Evolutionary conservation across 139 green algal genomes (phyloP), one percentile per base, ranked within the genome.

Genomic region (Tetraselmis striata): DNA sequence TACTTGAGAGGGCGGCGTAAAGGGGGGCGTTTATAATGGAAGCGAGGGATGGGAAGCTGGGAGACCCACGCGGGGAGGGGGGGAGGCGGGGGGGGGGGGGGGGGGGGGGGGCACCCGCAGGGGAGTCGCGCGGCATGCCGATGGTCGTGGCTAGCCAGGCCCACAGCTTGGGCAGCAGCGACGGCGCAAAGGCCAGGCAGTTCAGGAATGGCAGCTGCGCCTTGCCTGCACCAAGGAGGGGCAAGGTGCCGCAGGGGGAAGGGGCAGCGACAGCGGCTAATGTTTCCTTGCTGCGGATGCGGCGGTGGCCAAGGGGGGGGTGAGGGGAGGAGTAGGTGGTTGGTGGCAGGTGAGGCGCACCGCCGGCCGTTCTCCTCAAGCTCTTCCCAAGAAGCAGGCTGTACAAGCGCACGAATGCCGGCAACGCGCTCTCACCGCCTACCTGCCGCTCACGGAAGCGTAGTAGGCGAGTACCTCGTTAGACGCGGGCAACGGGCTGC

Each of bases 21-120:
- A n/a, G 81, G 75, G 74, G 75, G 2, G 32, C 1, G 23, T 0
- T 77, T 95, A 87, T 28, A 92, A 83, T 0, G 91, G 93, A 29
- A 95, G 82, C 0, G 30, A 1, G 2, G 26, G 27, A 23, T 24
- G 5, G 28, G 1, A 2, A 24, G 25, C 25, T 28, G 29, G 30
- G 77, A 25, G 29, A 58, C 5, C 2, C 76, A 25, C 2, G 25
- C 76, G 28, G 1, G 29, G 77, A 30, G 32, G 32, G 45, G 18
- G 45, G 45, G 18, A 25, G 45, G 45, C 45, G 45, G 18, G 45
- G n/a, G n/a, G n/a, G n/a, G n/a, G 45, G 45, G 45, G 5, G 45
- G 11, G 5, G 11, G 11, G 18, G 45, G 45, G 5, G 45, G 11
- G 45, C 18, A 67, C 45, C 45, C 5, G 45, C 45, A 18, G 45